Evolutionary conservation across 306 rosid species (phyloP).

Genomic region (Spatholobus suberectus): DNA sequence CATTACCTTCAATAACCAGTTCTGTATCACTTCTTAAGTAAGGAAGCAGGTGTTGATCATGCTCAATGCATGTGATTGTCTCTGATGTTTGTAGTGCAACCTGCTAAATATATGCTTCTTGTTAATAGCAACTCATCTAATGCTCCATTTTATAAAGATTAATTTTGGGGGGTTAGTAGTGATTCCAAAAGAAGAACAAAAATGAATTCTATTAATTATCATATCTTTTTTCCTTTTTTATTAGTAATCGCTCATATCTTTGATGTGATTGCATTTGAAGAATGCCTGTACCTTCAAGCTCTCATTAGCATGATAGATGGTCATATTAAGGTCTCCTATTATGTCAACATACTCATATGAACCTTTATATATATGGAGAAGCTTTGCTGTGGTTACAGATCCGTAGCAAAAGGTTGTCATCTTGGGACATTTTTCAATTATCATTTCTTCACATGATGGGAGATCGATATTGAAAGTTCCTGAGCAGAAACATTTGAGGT

Average conservation of each 20-base stretch:
- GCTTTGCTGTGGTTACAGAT: not conserved
- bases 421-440: no score
- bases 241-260: not conserved
- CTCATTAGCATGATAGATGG: not conserved
- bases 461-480: conserved; percentile 1
- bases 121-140: not conserved
- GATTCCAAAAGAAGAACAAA: not conserved
- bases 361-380: not conserved
- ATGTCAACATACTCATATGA: not conserved
- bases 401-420: not conserved
- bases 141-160: not conserved
- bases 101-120: not conserved
- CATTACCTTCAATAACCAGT: not conserved
- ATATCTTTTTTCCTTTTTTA: not conserved
- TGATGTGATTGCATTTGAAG: not conserved
- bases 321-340: not conserved
- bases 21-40: conserved; percentile 12
- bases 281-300: not conserved
- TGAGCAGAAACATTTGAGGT: not conserved
- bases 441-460: not conserved
- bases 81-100: not conserved
- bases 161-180: not conserved
- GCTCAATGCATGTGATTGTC: not conserved
- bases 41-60: not conserved
- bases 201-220: not conserved